Conservation (phyloP, 495 filamentous ascomycete species). For the Penicilliopsis zonata region DNA sequence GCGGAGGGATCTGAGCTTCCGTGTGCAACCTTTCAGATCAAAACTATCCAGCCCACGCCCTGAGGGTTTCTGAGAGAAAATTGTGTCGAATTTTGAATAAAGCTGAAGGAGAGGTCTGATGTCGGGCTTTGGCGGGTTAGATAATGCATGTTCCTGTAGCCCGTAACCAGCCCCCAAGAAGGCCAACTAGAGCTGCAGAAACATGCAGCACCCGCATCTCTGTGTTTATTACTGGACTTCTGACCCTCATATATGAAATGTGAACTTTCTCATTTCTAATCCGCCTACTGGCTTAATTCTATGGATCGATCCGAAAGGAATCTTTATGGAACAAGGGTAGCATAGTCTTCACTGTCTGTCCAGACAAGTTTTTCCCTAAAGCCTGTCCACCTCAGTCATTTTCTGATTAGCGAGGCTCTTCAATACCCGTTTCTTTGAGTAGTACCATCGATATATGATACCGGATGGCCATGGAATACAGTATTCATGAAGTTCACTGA, state of each 20-base stretch:
- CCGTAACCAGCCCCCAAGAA: background rate
- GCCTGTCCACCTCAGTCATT: conserved; percentile 33
- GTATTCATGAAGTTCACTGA: conserved; percentile 8
- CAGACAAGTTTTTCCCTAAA: conserved; percentile 23
- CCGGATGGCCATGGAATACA: conserved; percentile 9
- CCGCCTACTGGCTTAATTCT: conserved; percentile 9
- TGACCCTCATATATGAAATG: conserved; percentile 4
- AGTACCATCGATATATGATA: conserved; percentile 6
- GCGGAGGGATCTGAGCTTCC: conserved; percentile 80
- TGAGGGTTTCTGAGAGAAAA: conserved; percentile 8
- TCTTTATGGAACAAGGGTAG: no score
- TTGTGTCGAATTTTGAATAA: no score
- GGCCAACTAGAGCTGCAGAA: no score
- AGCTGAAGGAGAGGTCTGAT: no score
- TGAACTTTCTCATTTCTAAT: conserved; percentile 8
- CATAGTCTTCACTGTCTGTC: no score
- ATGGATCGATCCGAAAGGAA: no score
- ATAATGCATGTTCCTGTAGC: background rate
- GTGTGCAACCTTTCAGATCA: conserved; percentile 90
- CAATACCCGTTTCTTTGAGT: conserved; percentile 7
- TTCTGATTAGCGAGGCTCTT: conserved; percentile 31
- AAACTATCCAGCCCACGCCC: conserved; percentile 55
- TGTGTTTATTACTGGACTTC: no score
- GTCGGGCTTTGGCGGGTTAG: no score
- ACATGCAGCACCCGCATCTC: no score